phyloP scores from a whole-genome alignment of 1,139 yeast species.

The Magnusiomyces fungicola region DNA sequence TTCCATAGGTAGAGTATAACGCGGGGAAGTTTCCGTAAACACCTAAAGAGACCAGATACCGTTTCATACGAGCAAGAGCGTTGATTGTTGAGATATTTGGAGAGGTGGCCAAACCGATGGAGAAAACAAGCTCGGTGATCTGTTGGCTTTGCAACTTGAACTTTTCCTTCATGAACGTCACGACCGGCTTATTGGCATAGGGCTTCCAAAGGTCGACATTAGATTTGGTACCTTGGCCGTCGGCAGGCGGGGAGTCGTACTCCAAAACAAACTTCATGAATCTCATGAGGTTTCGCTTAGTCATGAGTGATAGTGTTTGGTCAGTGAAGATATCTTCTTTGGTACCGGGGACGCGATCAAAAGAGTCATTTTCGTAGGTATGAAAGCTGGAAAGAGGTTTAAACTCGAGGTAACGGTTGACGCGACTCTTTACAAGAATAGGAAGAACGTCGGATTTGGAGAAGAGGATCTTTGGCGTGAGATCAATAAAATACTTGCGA shows the following conservation, averaged over 20 bases:
- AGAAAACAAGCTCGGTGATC: constrained; percentile 70
- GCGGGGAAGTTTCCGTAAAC: constrained; percentile 94
- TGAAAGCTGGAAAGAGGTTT: constrained; percentile 85
- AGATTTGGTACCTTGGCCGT: constrained; percentile 21
- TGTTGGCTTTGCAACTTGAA: constrained; percentile 72
- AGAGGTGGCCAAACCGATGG: constrained; percentile 72
- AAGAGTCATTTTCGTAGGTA: constrained; percentile 82
- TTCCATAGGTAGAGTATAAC: constrained; percentile 86
- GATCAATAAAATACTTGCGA: constrained; percentile 76
- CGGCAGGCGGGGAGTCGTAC: constrained; percentile 41
- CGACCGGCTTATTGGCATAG: constrained; percentile 50
- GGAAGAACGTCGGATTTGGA: constrained; percentile 81
- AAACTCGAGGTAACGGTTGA: constrained; percentile 85
- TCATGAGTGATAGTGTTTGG: constrained; percentile 63
- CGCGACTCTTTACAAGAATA: constrained; percentile 72
- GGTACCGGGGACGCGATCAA: constrained; percentile 72
- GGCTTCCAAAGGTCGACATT: constrained; percentile 45
- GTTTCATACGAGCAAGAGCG: constrained; percentile 72
- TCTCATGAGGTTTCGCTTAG: constrained; percentile 85
- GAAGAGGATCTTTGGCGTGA: constrained; percentile 82
- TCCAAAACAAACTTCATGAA: constrained; percentile 82
- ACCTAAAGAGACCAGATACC: constrained; percentile 80
- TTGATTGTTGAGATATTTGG: constrained; percentile 56
- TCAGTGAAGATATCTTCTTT: constrained; percentile 93
- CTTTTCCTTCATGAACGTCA: constrained; percentile 48